Conservation (phyloP, 164 flowering plant species). For the Amborella trichopoda region DNA sequence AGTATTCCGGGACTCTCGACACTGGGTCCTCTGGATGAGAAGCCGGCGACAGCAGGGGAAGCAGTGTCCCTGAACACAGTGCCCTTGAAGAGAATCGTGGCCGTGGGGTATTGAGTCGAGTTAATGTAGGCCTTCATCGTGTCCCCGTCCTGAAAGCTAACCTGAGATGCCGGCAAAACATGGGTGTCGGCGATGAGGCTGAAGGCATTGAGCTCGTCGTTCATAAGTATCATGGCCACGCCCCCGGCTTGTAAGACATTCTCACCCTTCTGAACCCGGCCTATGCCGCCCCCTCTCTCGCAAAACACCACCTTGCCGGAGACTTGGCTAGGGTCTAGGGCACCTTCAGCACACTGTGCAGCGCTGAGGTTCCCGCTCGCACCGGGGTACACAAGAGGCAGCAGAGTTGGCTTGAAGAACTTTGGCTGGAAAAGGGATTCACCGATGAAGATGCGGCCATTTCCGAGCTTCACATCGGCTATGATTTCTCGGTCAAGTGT, state of each 20-base stretch:
- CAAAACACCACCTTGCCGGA: conserved; percentile 44
- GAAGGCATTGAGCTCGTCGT: conserved; percentile 17
- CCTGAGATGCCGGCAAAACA: conserved; percentile 24
- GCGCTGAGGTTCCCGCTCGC: no score
- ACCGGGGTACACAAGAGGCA: conserved; percentile 14
- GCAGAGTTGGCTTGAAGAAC: not conserved
- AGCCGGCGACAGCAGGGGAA: conserved; percentile 39
- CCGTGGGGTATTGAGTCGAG: conserved; percentile 13
- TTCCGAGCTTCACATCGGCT: conserved; percentile 2
- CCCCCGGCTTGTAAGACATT: conserved; percentile 42
- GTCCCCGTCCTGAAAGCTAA: conserved; percentile 19
- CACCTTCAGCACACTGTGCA: conserved; percentile 24
- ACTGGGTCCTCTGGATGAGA: conserved; percentile 57
- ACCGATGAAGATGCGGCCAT: not conserved
- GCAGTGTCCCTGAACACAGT: conserved; percentile 26
- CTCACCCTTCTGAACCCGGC: conserved; percentile 21
- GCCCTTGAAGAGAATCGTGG: conserved; percentile 23
- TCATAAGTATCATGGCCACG: conserved; percentile 28
- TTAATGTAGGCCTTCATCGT: conserved; percentile 12
- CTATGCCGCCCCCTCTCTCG: conserved; percentile 18
- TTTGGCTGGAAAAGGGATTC: conserved; percentile 5
- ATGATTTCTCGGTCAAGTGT: not conserved
- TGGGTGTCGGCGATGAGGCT: conserved; percentile 31
- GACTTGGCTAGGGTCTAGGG: conserved; percentile 21
- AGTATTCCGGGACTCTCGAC: conserved; percentile 14